Conservation (phyloP, 1,284 basidiomycete species). For the Cerioporus squamosus region DNA sequence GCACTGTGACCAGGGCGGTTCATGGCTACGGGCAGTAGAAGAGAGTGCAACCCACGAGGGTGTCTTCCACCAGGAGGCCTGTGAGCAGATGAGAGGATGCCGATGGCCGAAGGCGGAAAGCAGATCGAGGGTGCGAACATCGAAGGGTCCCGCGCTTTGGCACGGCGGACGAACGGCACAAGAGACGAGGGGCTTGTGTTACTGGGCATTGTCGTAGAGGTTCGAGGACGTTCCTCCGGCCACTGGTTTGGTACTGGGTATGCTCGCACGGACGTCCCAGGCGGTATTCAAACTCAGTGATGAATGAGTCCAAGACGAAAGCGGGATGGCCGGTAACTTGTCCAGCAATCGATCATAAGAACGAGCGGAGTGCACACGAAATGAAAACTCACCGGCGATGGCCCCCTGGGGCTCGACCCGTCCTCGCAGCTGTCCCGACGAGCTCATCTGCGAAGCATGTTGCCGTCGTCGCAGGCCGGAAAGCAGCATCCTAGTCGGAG, state of each 20-base stretch:
- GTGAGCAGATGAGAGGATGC: slow-evolving; percentile 6
- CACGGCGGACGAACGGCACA: slow-evolving; percentile 2
- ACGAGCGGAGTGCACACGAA: neutral
- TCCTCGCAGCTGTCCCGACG: neutral
- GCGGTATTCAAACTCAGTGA: slow-evolving; percentile 3
- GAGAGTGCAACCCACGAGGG: slow-evolving; percentile 7
- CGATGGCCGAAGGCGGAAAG: slow-evolving; percentile 6
- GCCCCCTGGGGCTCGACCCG: neutral
- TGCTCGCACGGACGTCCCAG: neutral
- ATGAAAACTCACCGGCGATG: neutral
- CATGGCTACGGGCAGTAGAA: neutral
- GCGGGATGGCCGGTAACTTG: slow-evolving; percentile 5
- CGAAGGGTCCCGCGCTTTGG: neutral
- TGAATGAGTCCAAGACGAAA: neutral
- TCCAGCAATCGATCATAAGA: neutral
- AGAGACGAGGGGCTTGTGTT: too few species aligned
- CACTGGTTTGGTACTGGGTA: neutral
- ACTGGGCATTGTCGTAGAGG: neutral
- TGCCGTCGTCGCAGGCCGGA: neutral
- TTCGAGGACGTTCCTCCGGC: neutral
- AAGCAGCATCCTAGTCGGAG: neutral
- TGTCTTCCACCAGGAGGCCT: neutral
- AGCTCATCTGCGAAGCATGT: neutral
- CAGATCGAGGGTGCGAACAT: slow-evolving; percentile 6
- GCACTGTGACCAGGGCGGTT: too few species aligned